Base-by-base conservation (phyloP, 352 stramenopile genomes). In the Pythium dissimile region DNA sequence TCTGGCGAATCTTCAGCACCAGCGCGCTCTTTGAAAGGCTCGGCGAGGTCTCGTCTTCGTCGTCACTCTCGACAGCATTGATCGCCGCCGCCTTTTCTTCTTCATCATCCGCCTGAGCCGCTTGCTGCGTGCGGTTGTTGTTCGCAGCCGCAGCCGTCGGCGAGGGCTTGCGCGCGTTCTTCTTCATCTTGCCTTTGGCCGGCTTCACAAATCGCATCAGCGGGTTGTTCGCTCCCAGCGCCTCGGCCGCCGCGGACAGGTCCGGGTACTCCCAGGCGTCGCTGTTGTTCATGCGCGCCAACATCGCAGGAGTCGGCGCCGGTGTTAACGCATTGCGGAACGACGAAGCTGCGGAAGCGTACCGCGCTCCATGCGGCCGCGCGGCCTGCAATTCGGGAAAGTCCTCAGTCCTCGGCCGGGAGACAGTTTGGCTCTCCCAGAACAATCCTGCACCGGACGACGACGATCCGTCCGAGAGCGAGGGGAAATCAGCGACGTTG, bases 401-500 rank as follows among this genome's bases (percentile, higher is more conserved):
- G 34, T 94, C 82, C 26, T 94, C 83, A 1, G 62, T 59, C 11
- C 63, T 71, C 0, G 77, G 79, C 13, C 70, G 71, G 9, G 80
- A 69, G 9, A 66, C 66, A 2, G 64, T 79, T 27, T 86, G 81
- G 44, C 63, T 82, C 44, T 92, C 74, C 84, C 84, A 94, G 16
- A 92, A 71, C 35, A 71, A 72, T 31, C 86, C 67, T 2, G 74
- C 77, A 1, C 62, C 45, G 0, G 50, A 49, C 4, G 69, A 56
- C 18, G 47, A 58, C 16, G 47, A 3, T 21, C 53, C 50, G 41
- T 66, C 52, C 53, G 65, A 58, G 18, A 94, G 73, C 51, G 85
- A 92, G 38, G 85, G 85, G 49, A 94, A 94, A 54, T 94, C 85
- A 0, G 85, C 85, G 9, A 94, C 85, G 55, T 91, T 92, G 66